Base-by-base conservation (phyloP, 306 rosid genomes). In the Medicago arabica region DNA sequence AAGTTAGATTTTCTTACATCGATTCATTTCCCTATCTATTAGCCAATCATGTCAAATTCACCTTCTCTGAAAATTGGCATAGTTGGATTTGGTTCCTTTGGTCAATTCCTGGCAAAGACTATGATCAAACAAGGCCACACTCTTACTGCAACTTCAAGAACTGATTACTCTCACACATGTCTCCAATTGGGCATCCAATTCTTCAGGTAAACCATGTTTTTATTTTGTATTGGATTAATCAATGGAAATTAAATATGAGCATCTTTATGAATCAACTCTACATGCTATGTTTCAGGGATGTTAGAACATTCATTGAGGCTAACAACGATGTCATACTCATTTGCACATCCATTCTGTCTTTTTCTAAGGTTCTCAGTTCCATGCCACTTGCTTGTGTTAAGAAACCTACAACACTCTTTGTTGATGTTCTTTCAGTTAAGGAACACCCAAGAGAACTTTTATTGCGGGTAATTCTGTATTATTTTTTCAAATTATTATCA, bases 381-480 rank as follows among this genome's bases (percentile, higher is more conserved):
- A 40, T 87, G 86, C 94, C 91, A n/a, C 44, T 89, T 15, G 28
- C 60, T 23, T 79, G 70, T 41, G 78, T 87, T 9, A 59, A 62
- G 59, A 51, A 66, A 60, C 85, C 83, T 1, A 78, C 85, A 14
- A 74, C 86, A 14, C 88, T 89, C 39, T 82, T 89, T n/a, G 94
- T 69, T 1, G 94, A 89, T 66, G 94, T 87, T 8, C 88, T 87
- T 47, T 89, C 94, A 0, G 94, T 89, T 14, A 89, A 89, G 78
- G 91, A 89, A 75, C 84, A 74, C 69, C 94, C 94, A 4, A 83
- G 78, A 80, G 58, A 82, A 5, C 64, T 80, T 53, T 78, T 89
- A n/a, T 54, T 87, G 44, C 78, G 50, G 61, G 91, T 89, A 39
- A 19, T 25, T 23, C 28, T 23, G 28, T 23, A 23, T 34, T 34